phyloP scores from a whole-genome alignment of 257 asterid species.

The Forsythia suspensa region DNA sequence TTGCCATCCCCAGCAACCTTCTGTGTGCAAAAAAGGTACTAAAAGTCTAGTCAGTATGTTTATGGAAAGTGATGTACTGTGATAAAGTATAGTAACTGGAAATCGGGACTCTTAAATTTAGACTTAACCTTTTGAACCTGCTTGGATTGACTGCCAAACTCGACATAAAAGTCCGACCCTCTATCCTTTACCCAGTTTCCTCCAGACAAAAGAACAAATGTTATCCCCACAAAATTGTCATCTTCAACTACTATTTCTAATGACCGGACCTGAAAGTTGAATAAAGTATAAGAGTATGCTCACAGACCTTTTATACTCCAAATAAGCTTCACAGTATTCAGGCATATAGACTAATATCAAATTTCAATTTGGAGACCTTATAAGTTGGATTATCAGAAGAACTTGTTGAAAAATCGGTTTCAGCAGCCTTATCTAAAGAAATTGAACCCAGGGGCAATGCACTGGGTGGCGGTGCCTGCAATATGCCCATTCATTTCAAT shows the following conservation, averaged over 20 bases:
- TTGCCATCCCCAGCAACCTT: conserved; percentile 68
- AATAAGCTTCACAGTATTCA: conserved; percentile 14
- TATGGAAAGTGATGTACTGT: not conserved
- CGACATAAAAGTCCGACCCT: conserved; percentile 83
- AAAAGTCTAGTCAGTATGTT: conserved; percentile 18
- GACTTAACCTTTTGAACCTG: conserved; percentile 50
- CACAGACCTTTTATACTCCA: conserved; percentile 1
- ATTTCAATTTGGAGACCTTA: conserved; percentile 48
- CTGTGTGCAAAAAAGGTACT: conserved; percentile 21
- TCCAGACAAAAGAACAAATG: conserved; percentile 84
- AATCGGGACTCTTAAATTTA: conserved; percentile 23
- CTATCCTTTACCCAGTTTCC: conserved; percentile 81
- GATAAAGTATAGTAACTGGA: not conserved
- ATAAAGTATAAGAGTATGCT: conserved; percentile 20
- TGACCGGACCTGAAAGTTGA: conserved; percentile 70
- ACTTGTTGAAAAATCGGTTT: conserved; percentile 57
- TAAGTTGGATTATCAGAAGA: conserved; percentile 39
- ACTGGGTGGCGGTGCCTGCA: conserved; percentile 79
- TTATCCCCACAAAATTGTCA: conserved; percentile 80
- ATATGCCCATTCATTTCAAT: conserved; percentile 20
- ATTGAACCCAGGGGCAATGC: conserved; percentile 78
- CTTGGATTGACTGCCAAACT: conserved; percentile 42
- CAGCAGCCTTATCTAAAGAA: conserved; percentile 60
- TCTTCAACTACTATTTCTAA: conserved; percentile 74
- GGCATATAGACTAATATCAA: conserved; percentile 15